phyloP scores from a whole-genome alignment of 192 early-diverging fungal species.

The Powellomyces hirtus region DNA sequence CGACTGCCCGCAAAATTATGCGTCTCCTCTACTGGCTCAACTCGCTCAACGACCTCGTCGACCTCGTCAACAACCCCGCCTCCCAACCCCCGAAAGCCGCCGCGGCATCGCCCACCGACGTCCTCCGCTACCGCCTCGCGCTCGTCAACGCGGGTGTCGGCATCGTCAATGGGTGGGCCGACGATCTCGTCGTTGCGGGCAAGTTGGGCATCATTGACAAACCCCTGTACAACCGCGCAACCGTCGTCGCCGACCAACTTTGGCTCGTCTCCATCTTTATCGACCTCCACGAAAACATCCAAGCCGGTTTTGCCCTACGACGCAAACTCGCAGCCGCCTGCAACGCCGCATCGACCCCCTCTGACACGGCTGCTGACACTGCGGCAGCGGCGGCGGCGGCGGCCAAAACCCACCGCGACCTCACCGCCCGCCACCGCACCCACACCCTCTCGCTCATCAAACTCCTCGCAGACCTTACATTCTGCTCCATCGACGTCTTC shows the following conservation, averaged over 20 bases:
- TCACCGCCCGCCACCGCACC: conserved; percentile 44
- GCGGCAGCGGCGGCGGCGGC: neutral
- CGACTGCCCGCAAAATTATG: conserved; percentile 70
- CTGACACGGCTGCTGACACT: neutral
- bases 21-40: conserved; percentile 70
- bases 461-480: conserved; percentile 66
- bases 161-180: conserved; percentile 66
- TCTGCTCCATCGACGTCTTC: conserved; percentile 61
- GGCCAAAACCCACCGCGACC: no score
- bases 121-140: conserved; percentile 19
- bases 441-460: conserved; percentile 61
- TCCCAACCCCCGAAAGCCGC: neutral
- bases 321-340: conserved; percentile 15
- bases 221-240: conserved; percentile 47
- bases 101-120: conserved; percentile 14
- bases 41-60: conserved; percentile 56
- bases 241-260: conserved; percentile 59
- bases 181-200: conserved; percentile 71
- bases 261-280: conserved; percentile 72
- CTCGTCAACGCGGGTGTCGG: conserved; percentile 43
- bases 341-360: neutral
- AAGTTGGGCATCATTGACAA: conserved; percentile 66
- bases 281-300: conserved; percentile 60
- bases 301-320: conserved; percentile 29
- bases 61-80: conserved; percentile 9